These are phyloP conservation scores for Plectosphaerella sp. DNA, from an alignment of 2,329 filamentous ascomycete genomes.

Conservation along the genomic window DNA sequence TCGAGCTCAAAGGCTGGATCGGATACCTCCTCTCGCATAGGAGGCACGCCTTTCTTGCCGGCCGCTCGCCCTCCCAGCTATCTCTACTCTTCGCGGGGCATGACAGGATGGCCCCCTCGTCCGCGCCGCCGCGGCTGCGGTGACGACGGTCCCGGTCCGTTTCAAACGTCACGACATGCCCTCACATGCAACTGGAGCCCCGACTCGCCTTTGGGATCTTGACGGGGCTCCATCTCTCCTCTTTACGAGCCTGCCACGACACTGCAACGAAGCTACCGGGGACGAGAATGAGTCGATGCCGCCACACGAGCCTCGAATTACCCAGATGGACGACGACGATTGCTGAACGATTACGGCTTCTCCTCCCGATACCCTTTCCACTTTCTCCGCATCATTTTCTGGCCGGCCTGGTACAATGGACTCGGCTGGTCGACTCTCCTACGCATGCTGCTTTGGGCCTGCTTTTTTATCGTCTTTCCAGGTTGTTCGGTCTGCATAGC, in stretches of 20 bases:
- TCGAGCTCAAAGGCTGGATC: slow-evolving; percentile 42
- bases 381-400: neutral
- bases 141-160: slow-evolving; percentile 2
- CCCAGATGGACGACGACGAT: neutral
- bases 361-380: neutral
- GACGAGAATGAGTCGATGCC: neutral
- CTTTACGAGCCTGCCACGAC: slow-evolving; percentile 2
- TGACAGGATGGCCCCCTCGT: slow-evolving; percentile 33
- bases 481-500: neutral
- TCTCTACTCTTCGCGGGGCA: slow-evolving; percentile 44
- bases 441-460: neutral
- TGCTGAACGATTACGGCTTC: neutral
- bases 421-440: neutral
- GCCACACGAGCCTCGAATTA: neutral
- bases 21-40: slow-evolving; percentile 42
- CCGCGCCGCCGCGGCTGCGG: slow-evolving; percentile 21
- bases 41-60: slow-evolving; percentile 25
- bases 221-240: neutral
- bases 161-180: neutral
- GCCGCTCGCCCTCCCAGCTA: slow-evolving; percentile 36
- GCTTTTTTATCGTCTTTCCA: neutral
- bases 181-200: neutral
- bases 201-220: neutral
- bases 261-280: neutral
- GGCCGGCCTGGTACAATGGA: neutral